These are phyloP conservation scores for Ophiocordyceps camponoti-leonardi DNA, from an alignment of 2,329 filamentous ascomycete genomes.

Conservation along the genomic window DNA sequence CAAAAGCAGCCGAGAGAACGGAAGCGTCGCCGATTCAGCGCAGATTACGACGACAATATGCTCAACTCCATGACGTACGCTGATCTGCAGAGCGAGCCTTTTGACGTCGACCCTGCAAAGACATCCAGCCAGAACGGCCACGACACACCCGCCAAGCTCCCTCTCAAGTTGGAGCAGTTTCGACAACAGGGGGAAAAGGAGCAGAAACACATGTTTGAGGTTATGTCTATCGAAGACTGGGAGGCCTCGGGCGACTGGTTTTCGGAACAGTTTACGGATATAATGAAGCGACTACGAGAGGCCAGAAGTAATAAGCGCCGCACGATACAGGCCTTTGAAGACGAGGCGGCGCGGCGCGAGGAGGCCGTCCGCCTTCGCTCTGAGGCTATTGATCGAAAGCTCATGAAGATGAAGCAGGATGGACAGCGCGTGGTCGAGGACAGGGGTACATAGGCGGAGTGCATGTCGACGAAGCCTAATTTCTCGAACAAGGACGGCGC, in stretches of 20 bases:
- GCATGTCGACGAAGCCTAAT: background rate
- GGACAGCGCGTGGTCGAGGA: slow-evolving; percentile 37
- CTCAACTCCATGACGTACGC: slow-evolving; percentile 36
- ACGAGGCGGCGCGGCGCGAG: slow-evolving; percentile 35
- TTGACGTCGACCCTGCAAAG: slow-evolving; percentile 38
- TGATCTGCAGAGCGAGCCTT: slow-evolving; percentile 31
- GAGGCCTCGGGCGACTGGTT: slow-evolving; percentile 44
- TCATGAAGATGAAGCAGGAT: slow-evolving; percentile 37
- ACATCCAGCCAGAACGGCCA: slow-evolving; percentile 19
- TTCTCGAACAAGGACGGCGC: no score
- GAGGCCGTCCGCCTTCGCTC: slow-evolving; percentile 34
- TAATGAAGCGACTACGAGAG: slow-evolving; percentile 30
- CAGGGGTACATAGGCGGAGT: slow-evolving; percentile 8
- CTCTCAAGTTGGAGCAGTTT: slow-evolving; percentile 32
- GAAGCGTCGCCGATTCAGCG: slow-evolving; percentile 25
- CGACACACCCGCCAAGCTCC: slow-evolving; percentile 21
- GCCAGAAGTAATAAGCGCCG: slow-evolving; percentile 31
- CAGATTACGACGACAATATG: slow-evolving; percentile 39
- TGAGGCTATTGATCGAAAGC: slow-evolving; percentile 35
- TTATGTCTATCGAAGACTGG: slow-evolving; percentile 38
- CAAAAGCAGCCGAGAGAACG: slow-evolving; percentile 8
- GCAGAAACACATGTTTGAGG: slow-evolving; percentile 32
- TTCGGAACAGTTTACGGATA: slow-evolving; percentile 30
- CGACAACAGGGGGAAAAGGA: slow-evolving; percentile 26
- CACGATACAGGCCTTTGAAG: slow-evolving; percentile 32